A percentile compares a stretch with the other conserved stretches of the same genome.
Evolutionary conservation across 106 monocot species (phyloP).

Genomic region (Allium sativum): DNA sequence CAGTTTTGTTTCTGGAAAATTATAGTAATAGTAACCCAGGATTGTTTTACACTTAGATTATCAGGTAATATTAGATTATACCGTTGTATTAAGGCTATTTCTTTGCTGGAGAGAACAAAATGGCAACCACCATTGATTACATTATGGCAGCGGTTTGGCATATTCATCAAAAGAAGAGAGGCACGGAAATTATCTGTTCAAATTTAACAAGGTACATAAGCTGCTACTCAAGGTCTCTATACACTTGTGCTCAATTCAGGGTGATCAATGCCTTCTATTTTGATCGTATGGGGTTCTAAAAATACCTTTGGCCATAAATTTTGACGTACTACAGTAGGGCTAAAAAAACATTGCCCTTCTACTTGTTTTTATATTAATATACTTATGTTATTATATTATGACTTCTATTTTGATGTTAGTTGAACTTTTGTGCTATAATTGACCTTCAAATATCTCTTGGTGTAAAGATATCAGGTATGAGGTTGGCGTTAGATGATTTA

Average conservation of each 20-base stretch:
- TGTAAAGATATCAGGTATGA: constrained; percentile 36
- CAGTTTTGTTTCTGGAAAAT: background rate
- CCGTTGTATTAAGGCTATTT: constrained; percentile 76
- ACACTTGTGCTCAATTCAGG: background rate
- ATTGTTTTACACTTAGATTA: constrained; percentile 6
- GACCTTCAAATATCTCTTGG: constrained; percentile 65
- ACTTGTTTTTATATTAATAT: background rate
- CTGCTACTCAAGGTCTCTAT: constrained; percentile 54
- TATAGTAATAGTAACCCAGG: background rate
- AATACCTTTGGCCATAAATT: no score
- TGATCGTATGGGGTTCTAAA: background rate
- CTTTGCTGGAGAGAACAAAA: constrained; percentile 32
- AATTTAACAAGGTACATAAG: constrained; percentile 65
- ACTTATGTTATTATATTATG: background rate
- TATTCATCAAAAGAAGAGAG: constrained; percentile 64
- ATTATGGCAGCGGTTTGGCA: constrained; percentile 69
- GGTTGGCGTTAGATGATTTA: constrained; percentile 72
- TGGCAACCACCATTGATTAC: constrained; percentile 35
- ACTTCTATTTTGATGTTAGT: no score
- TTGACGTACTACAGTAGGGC: no score
- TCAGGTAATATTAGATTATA: constrained; percentile 77
- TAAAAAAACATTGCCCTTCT: background rate
- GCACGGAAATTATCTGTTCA: constrained; percentile 49
- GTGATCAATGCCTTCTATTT: background rate
- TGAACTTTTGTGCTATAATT: constrained; percentile 62